phyloP scores from a whole-genome alignment of 768 basidiomycete genomes.

The Trametes sanguinea region DNA sequence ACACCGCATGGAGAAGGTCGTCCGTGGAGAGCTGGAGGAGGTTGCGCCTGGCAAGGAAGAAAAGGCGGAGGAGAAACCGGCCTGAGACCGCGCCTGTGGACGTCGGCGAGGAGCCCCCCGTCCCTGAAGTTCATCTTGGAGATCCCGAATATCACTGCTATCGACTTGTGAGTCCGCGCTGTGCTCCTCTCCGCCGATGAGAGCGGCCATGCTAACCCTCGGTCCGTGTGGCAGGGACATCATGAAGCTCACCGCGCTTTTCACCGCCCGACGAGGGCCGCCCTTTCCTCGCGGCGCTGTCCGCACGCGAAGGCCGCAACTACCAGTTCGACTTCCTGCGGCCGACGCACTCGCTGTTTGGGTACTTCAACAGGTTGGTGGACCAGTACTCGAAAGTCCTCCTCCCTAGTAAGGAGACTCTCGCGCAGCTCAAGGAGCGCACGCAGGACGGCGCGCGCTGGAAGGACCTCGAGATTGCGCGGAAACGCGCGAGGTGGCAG shows the following conservation, averaged over 20 bases:
- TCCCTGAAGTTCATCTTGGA: conserved; percentile 83
- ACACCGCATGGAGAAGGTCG: conserved; percentile 83
- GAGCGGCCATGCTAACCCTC: neutral
- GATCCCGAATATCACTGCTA: conserved; percentile 81
- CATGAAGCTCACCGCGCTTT: conserved; percentile 94
- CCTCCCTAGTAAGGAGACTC: conserved; percentile 73
- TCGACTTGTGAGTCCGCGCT: conserved; percentile 75
- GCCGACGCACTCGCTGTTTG: conserved; percentile 93
- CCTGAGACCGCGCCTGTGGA: conserved; percentile 54
- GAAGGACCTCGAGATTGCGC: conserved; percentile 75
- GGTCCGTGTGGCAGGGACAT: conserved; percentile 67
- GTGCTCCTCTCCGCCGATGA: neutral
- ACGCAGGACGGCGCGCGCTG: conserved; percentile 69
- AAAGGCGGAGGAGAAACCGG: conserved; percentile 25
- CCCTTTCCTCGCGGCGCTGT: conserved; percentile 81
- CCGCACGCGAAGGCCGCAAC: conserved; percentile 88
- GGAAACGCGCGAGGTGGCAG: conserved; percentile 87
- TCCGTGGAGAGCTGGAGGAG: conserved; percentile 72
- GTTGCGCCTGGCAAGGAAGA: conserved; percentile 49
- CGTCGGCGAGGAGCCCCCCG: conserved; percentile 73
- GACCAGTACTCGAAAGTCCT: conserved; percentile 94
- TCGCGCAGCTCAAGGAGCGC: conserved; percentile 69
- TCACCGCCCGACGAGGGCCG: conserved; percentile 93
- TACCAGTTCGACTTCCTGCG: conserved; percentile 98
- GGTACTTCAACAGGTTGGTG: conserved; percentile 95